Conservation (phyloP, 768 basidiomycete species). For the Leccinum obscurum region DNA sequence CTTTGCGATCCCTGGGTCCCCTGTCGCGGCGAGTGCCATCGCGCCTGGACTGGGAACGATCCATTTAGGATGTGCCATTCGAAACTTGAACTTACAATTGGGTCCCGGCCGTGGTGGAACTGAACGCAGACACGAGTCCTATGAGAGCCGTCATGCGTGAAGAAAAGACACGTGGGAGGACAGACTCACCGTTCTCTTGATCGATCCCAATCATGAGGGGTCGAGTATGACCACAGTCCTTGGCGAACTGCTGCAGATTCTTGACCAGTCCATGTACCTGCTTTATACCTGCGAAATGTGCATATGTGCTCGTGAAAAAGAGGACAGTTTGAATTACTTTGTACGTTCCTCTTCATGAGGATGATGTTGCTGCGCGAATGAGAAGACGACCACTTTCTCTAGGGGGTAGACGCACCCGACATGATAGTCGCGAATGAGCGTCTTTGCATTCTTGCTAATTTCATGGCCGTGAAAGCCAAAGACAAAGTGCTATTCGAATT, state of each 20-base stretch:
- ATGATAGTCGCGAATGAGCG: conserved; percentile 60
- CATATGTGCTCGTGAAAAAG: not conserved
- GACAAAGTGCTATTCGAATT: conserved; percentile 59
- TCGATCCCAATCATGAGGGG: conserved; percentile 71
- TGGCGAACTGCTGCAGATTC: conserved; percentile 55
- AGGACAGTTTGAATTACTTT: conserved; percentile 36
- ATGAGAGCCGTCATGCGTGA: not conserved
- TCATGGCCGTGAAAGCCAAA: conserved; percentile 66
- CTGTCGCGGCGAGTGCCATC: conserved; percentile 65
- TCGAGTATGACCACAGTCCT: conserved; percentile 50
- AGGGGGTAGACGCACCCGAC: conserved; percentile 43
- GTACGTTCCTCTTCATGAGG: conserved; percentile 66
- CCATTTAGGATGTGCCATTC: not conserved
- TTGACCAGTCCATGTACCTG: conserved; percentile 51
- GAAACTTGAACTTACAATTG: conserved; percentile 58
- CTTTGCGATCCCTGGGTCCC: conserved; percentile 44
- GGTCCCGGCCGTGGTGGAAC: conserved; percentile 54
- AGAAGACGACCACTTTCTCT: too few relatives aligned
- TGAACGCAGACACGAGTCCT: conserved; percentile 75
- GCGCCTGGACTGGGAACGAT: conserved; percentile 57
- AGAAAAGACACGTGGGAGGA: not conserved
- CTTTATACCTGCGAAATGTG: conserved; percentile 41
- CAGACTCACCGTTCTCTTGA: conserved; percentile 64
- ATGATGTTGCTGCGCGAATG: conserved; percentile 49
- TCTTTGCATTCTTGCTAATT: conserved; percentile 49